These are phyloP conservation scores for Pyropia haitanensis DNA, from an alignment of 23 red algal genomes.

Conservation along the genomic window DNA sequence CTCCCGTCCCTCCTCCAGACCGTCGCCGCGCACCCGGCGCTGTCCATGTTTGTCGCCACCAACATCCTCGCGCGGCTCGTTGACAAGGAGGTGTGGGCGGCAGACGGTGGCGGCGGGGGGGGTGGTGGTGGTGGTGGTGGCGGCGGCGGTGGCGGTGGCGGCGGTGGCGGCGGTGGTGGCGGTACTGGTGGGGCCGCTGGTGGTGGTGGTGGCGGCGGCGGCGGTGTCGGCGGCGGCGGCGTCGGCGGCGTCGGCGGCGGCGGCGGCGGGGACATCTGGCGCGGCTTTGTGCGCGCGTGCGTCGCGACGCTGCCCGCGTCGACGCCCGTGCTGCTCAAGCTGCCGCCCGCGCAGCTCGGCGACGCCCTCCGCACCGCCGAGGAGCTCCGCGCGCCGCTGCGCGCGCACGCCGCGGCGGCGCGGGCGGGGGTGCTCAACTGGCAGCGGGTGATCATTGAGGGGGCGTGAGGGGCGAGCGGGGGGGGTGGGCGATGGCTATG, in stretches of 20 bases:
- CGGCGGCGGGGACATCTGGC: conserved; percentile 1
- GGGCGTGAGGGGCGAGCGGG: too few species aligned
- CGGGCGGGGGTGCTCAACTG: too few species aligned
- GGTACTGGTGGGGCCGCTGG: too few species aligned
- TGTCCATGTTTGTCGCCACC: conserved; percentile 15
- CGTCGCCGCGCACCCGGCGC: conserved; percentile 1
- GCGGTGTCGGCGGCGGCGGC: too few species aligned
- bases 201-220: too few species aligned
- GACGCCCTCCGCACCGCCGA: not conserved
- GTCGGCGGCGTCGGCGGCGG: too few species aligned
- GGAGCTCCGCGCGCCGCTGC: not conserved
- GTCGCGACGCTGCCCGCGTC: conserved; percentile 4
- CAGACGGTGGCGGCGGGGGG: too few species aligned
- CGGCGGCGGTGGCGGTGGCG: too few species aligned
- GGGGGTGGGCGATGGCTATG: too few species aligned
- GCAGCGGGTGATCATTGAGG: too few species aligned
- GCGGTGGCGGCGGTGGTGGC: too few species aligned
- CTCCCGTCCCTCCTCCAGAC: conserved; percentile 17
- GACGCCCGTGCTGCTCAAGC: conserved; percentile 11
- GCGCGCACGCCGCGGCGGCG: not conserved
- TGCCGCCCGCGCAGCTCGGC: conserved; percentile 10
- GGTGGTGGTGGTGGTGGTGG: too few species aligned
- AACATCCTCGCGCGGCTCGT: conserved; percentile 14
- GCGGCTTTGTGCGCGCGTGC: conserved; percentile 15
- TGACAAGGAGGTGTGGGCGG: conserved; percentile 19